These are phyloP conservation scores for Fusarium oligoseptatum DNA, from an alignment of 2,329 filamentous ascomycete species.

Conservation along the genomic window DNA sequence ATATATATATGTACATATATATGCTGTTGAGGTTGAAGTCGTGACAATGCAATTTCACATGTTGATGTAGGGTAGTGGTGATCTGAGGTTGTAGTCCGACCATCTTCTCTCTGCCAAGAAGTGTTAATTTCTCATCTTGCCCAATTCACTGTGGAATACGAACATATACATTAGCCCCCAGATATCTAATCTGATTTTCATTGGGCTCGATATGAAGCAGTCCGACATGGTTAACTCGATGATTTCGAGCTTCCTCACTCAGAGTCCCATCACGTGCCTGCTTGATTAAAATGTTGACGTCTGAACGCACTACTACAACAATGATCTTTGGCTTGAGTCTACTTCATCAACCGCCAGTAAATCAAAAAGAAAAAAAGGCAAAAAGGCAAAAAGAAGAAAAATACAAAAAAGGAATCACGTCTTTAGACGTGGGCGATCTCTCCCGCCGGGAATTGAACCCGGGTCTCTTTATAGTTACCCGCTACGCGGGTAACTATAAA, in stretches of 20 bases:
- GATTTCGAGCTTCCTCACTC: not conserved
- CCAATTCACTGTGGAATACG: not conserved
- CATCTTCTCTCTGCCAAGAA: not conserved
- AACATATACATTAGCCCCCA: not conserved
- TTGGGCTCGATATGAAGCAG: not conserved
- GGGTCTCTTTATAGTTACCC: not conserved
- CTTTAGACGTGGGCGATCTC: not conserved
- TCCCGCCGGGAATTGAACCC: constrained; percentile 2
- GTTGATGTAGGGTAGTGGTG: not conserved
- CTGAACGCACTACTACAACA: not conserved
- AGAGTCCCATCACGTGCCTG: not conserved
- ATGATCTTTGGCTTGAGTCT: not conserved
- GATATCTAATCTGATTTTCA: not conserved
- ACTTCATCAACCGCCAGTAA: not conserved
- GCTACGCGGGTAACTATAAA: too few relatives aligned
- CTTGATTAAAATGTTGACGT: not conserved
- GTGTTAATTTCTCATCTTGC: too few relatives aligned
- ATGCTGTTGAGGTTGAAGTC: not conserved
- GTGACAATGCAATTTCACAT: not conserved
- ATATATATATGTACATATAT: not conserved
- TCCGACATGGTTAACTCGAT: constrained; percentile 70
- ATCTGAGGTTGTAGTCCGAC: not conserved
- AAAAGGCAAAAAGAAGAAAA: not conserved
- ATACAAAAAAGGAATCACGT: not conserved
- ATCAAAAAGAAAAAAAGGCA: not conserved